Evolutionary conservation across 352 stramenopile genomes (phyloP).

Genomic region (Globisporangium uncinulatum): DNA sequence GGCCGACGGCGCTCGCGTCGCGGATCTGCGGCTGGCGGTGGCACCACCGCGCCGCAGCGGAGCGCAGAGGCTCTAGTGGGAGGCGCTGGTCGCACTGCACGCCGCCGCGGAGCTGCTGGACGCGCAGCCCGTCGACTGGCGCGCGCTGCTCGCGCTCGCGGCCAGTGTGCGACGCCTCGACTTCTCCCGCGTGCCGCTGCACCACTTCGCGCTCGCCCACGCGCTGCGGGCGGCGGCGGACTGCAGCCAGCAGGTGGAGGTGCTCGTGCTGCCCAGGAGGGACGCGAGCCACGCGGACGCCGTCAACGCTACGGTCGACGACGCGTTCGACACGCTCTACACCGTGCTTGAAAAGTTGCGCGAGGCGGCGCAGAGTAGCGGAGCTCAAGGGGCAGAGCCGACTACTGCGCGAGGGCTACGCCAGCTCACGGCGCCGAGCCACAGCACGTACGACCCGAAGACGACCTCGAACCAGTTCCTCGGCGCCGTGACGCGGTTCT

Average conservation of each 20-base stretch:
- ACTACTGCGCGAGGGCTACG: neutral
- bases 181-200: slow-evolving; percentile 27
- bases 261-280: slow-evolving; percentile 32
- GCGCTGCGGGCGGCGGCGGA: slow-evolving; percentile 27
- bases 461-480: slow-evolving; percentile 23
- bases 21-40: slow-evolving; percentile 32
- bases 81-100: slow-evolving; percentile 6
- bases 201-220: slow-evolving; percentile 30
- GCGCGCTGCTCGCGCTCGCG: slow-evolving; percentile 22
- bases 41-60: slow-evolving; percentile 12
- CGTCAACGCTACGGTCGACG: slow-evolving; percentile 32
- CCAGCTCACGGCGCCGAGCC: slow-evolving; percentile 9
- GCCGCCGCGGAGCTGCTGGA: slow-evolving; percentile 4
- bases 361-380: slow-evolving; percentile 18
- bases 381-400: slow-evolving; percentile 25
- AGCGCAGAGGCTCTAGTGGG: slow-evolving; percentile 31
- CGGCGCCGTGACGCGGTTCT: slow-evolving; percentile 21
- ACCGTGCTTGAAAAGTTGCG: slow-evolving; percentile 21
- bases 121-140: slow-evolving; percentile 41
- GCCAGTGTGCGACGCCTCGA: slow-evolving; percentile 35
- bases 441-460: slow-evolving; percentile 16
- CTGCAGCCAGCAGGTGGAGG: slow-evolving; percentile 24
- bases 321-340: slow-evolving; percentile 30
- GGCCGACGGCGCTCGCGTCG: no score
- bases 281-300: slow-evolving; percentile 20